Percentiles rank a stretch among this genome's conserved stretches.
phyloP scores from a whole-genome alignment of 495 filamentous ascomycete genomes.

The Talaromyces proteolyticus region DNA sequence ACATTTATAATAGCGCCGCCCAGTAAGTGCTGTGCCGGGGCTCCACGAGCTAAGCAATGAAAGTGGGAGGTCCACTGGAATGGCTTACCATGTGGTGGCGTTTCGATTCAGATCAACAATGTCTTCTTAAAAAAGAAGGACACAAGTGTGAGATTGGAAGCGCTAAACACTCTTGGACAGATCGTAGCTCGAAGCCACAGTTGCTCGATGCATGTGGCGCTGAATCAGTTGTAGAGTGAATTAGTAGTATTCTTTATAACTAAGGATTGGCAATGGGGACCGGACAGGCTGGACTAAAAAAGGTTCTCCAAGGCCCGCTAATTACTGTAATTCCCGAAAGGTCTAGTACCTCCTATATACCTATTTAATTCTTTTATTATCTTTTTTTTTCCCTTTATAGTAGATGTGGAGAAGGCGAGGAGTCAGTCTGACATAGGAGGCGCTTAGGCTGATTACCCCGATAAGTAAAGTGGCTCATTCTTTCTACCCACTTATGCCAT shows the following conservation, averaged over 20 bases:
- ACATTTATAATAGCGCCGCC: neutral
- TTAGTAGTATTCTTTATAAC: too few species aligned
- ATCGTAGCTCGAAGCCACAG: neutral
- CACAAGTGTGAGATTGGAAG: too few species aligned
- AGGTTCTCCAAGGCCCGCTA: neutral
- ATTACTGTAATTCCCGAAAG: neutral
- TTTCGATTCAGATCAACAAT: neutral
- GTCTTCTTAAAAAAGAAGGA: neutral
- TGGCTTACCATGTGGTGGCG: neutral
- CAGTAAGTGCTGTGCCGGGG: neutral
- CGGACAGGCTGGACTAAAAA: too few species aligned
- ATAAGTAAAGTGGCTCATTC: too few species aligned
- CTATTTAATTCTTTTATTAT: too few species aligned
- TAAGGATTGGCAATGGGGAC: too few species aligned
- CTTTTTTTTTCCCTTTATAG: neutral
- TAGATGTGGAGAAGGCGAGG: neutral
- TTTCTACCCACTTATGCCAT: too few species aligned
- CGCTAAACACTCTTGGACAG: too few species aligned
- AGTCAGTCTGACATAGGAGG: neutral
- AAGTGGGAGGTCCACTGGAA: neutral
- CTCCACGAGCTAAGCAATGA: neutral
- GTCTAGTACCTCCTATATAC: too few species aligned
- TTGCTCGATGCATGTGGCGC: too few species aligned
- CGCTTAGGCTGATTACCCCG: neutral
- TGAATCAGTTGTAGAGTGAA: too few species aligned